These are phyloP conservation scores for Monilinia fructicola DNA, from an alignment of 2,329 filamentous ascomycete genomes.

Conservation along the genomic window DNA sequence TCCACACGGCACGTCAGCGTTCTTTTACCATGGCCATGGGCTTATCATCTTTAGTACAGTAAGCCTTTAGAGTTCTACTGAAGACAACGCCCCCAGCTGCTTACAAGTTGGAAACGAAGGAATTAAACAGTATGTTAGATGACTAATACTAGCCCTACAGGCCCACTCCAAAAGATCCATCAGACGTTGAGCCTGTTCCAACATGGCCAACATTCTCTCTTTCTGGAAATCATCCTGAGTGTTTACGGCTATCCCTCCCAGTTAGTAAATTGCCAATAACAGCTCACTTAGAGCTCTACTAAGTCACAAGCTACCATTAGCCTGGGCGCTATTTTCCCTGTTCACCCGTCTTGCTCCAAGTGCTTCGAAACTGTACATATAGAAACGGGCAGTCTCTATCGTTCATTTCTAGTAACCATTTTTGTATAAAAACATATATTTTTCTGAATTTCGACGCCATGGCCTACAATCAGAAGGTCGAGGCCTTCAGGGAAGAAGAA, in stretches of 20 bases:
- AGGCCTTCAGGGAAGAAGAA: conserved; percentile 56
- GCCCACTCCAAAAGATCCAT: neutral
- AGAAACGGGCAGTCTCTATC: conserved; percentile 9
- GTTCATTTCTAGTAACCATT: conserved; percentile 1
- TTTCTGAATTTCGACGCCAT: conserved; percentile 20
- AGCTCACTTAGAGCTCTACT: conserved; percentile 8
- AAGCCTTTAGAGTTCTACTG: conserved; percentile 15
- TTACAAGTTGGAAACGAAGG: conserved; percentile 21
- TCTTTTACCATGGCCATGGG: conserved; percentile 2
- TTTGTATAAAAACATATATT: conserved; percentile 6
- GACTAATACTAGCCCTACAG: conserved; percentile 20
- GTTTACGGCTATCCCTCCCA: conserved; percentile 13
- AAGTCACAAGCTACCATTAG: conserved; percentile 21
- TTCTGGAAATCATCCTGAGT: conserved; percentile 15
- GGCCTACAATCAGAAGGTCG: conserved; percentile 58
- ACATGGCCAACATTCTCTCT: conserved; percentile 14
- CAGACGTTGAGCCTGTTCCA: conserved; percentile 12
- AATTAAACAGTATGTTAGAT: conserved; percentile 9
- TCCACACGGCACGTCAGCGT: conserved; percentile 19
- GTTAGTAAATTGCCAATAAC: neutral
- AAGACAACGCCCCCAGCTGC: conserved; percentile 13
- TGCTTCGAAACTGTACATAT: conserved; percentile 8
- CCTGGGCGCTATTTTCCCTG: conserved; percentile 19
- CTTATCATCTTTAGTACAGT: conserved; percentile 14
- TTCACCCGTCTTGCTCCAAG: conserved; percentile 13